Evolutionary conservation across 371 early-diverging fungal genomes (phyloP).

Genomic region (Paraphysoderma sedebokerense): DNA sequence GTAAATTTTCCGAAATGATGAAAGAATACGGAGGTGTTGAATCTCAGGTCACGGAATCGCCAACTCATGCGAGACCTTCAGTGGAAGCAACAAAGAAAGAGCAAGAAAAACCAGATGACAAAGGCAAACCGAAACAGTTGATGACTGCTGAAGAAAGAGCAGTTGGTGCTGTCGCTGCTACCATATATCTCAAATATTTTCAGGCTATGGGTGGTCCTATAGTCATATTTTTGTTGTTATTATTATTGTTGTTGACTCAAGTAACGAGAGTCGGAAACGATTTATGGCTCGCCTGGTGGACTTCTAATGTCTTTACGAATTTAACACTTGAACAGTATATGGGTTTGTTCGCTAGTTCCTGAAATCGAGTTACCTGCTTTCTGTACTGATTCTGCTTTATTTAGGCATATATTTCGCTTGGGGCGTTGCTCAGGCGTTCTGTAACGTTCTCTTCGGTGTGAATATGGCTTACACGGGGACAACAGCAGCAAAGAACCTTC

Average conservation of each 20-base stretch:
- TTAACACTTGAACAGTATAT: not conserved
- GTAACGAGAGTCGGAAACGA: constrained; percentile 17
- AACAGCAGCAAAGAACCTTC: not conserved
- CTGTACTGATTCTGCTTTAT: constrained; percentile 5
- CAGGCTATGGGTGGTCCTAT: not conserved
- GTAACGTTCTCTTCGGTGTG: constrained; percentile 17
- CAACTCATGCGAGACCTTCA: not conserved
- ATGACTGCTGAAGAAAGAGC: constrained; percentile 11
- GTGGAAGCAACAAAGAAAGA: not conserved
- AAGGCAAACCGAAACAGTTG: not conserved
- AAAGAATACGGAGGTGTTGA: not conserved
- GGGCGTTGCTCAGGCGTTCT: constrained; percentile 13
- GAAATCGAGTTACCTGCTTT: constrained; percentile 3
- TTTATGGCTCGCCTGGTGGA: constrained; percentile 17
- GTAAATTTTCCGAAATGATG: constrained; percentile 25
- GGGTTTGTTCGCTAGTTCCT: too few species aligned
- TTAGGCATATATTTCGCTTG: constrained; percentile 18
- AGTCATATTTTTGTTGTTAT: not conserved
- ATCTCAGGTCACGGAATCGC: not conserved
- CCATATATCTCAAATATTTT: constrained; percentile 13
- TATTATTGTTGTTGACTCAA: constrained; percentile 8
- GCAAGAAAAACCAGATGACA: not conserved
- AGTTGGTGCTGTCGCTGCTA: constrained; percentile 14
- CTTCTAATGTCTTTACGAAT: not conserved
- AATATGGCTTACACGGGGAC: not conserved